Conservation (phyloP, 495 filamentous ascomycete species). For the Penicillium goetzii region DNA sequence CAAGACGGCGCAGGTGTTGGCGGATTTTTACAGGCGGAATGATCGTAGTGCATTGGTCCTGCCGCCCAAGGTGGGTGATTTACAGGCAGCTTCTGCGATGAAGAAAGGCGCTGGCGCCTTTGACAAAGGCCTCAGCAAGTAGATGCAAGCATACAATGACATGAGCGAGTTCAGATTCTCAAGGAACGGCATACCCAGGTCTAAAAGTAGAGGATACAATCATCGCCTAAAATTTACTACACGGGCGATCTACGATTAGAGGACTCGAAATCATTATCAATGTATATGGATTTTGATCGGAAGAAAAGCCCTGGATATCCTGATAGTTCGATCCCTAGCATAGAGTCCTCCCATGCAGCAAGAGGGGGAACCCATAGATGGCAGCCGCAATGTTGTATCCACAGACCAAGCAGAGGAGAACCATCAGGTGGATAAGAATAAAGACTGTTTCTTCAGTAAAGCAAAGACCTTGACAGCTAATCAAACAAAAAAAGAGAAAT, state of each 20-base stretch:
- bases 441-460: neutral
- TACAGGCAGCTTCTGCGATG: conserved; percentile 54
- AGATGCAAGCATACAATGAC: neutral
- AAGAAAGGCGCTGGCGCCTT: conserved; percentile 37
- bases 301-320: neutral
- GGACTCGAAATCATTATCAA: neutral
- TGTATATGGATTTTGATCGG: neutral
- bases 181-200: neutral
- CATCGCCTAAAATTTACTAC: neutral
- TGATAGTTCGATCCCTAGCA: neutral
- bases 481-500: neutral
- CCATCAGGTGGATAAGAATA: neutral
- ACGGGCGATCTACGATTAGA: neutral
- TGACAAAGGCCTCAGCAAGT: neutral
- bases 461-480: neutral
- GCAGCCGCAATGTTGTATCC: neutral
- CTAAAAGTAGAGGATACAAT: neutral
- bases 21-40: conserved; percentile 90
- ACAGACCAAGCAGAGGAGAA: neutral
- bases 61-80: conserved; percentile 82
- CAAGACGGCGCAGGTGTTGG: conserved; percentile 80
- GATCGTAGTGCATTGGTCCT: conserved; percentile 82
- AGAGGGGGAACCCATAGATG: neutral
- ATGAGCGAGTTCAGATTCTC: neutral
- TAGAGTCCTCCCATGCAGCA: neutral